A percentile compares a stretch with the other conserved stretches of the same genome.
These are phyloP conservation scores for Globisporangium lucens DNA, from an alignment of 352 stramenopile genomes.

Conservation along the genomic window DNA sequence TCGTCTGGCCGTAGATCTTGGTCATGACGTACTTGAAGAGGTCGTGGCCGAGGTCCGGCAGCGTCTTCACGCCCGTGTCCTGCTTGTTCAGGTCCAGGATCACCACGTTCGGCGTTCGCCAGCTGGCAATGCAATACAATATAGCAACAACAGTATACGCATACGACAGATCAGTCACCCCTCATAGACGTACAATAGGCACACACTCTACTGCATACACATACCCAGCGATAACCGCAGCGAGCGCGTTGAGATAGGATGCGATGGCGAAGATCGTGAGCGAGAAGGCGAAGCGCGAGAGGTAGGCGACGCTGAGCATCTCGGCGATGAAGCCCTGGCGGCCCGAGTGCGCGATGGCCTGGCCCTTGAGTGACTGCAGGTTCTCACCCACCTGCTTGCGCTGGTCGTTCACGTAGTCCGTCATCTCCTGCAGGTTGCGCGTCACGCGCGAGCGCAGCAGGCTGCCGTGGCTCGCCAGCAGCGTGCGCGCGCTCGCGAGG, in stretches of 20 bases:
- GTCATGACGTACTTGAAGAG: slow-evolving; percentile 87
- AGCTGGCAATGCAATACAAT: slow-evolving; percentile 16
- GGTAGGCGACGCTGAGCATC: slow-evolving; percentile 87
- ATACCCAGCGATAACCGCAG: slow-evolving; percentile 65
- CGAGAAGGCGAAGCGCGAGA: slow-evolving; percentile 79
- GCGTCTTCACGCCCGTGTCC: slow-evolving; percentile 64
- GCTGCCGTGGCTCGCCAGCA: slow-evolving; percentile 33
- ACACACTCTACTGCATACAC: background rate
- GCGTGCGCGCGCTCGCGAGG: slow-evolving; percentile 40
- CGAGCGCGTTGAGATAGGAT: slow-evolving; percentile 83
- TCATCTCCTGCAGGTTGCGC: slow-evolving; percentile 78
- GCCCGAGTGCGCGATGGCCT: slow-evolving; percentile 29
- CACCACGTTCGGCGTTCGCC: slow-evolving; percentile 82
- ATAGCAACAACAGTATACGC: background rate
- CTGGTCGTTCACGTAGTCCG: slow-evolving; percentile 58
- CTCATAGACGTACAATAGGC: background rate
- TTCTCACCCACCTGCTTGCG: slow-evolving; percentile 53
- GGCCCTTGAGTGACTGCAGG: slow-evolving; percentile 62
- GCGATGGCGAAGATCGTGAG: slow-evolving; percentile 68
- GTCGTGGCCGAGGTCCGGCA: slow-evolving; percentile 85
- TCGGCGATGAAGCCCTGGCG: slow-evolving; percentile 84
- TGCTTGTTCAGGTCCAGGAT: slow-evolving; percentile 66
- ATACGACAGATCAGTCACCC: background rate
- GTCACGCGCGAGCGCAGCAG: slow-evolving; percentile 54
- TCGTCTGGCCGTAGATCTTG: slow-evolving; percentile 75